A percentile compares a stretch with the other conserved stretches of the same genome.
These are phyloP conservation scores for Oryza glumipatula DNA, from an alignment of 176 grass and related monocot genomes.

Conservation along the genomic window DNA sequence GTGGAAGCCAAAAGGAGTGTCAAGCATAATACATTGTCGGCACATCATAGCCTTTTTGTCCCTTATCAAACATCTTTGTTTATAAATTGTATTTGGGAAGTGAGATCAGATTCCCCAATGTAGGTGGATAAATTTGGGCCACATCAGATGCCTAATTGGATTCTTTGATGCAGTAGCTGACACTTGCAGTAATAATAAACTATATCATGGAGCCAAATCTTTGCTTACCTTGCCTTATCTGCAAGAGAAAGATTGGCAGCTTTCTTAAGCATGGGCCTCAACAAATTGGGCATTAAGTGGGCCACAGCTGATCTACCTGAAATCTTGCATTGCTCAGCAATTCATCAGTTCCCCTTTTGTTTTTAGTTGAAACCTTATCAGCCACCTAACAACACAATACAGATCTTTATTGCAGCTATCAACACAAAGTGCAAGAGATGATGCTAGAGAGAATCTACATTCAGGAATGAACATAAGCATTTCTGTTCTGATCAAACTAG, in stretches of 20 bases:
- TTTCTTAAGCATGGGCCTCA: conserved; percentile 48
- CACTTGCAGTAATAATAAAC: conserved; percentile 53
- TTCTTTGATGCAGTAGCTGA: conserved; percentile 50
- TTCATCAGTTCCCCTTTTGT: conserved; percentile 8
- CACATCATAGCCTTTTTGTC: conserved; percentile 50
- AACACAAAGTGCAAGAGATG: neutral
- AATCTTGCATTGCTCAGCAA: conserved; percentile 33
- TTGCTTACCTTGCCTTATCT: conserved; percentile 27
- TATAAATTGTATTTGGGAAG: conserved; percentile 14
- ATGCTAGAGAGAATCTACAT: neutral
- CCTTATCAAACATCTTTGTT: conserved; percentile 40
- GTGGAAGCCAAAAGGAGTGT: conserved; percentile 49
- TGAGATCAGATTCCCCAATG: conserved; percentile 49
- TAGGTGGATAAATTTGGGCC: conserved; percentile 41
- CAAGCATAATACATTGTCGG: conserved; percentile 41
- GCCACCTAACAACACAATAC: conserved; percentile 12
- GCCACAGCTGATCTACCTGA: conserved; percentile 31
- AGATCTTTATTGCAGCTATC: conserved; percentile 15
- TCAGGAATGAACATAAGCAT: neutral
- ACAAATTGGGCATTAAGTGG: conserved; percentile 26
- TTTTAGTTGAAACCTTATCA: conserved; percentile 23
- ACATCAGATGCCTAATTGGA: conserved; percentile 44
- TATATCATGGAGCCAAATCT: conserved; percentile 35
- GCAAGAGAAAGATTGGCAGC: neutral
- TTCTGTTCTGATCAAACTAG: neutral